These are phyloP conservation scores for Fusarium sp. DNA, from an alignment of 2,329 filamentous ascomycete genomes.

Conservation along the genomic window DNA sequence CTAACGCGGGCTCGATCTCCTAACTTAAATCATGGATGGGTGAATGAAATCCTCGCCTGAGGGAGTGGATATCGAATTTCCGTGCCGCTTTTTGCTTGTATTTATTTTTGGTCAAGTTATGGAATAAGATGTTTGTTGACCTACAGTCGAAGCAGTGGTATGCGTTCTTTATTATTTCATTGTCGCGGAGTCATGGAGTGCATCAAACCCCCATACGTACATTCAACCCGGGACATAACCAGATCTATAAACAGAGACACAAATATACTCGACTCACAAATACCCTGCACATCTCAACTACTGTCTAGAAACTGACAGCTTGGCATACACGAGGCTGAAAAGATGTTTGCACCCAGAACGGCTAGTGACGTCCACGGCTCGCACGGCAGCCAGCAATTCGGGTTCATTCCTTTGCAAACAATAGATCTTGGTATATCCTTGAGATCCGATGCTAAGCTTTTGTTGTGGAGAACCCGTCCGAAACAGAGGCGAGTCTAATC, in stretches of 20 bases:
- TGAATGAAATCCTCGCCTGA: conserved; percentile 22
- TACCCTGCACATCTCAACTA: not conserved
- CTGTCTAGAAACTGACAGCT: conserved; percentile 10
- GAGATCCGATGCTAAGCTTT: conserved; percentile 39
- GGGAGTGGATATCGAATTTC: conserved; percentile 31
- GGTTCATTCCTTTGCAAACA: not conserved
- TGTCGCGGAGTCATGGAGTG: not conserved
- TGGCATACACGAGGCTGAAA: conserved; percentile 8
- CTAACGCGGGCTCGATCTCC: conserved; percentile 29
- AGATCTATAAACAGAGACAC: conserved; percentile 17
- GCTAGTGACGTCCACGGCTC: not conserved
- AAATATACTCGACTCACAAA: not conserved
- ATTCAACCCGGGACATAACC: not conserved
- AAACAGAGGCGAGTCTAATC: conserved; percentile 33
- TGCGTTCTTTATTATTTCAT: not conserved
- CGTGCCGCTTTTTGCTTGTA: conserved; percentile 13
- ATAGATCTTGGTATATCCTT: conserved; percentile 1
- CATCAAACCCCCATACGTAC: not conserved
- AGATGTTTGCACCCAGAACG: not conserved
- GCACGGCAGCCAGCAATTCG: not conserved
- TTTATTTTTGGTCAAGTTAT: not conserved
- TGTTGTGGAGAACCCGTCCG: conserved; percentile 39
- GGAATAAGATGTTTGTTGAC: not conserved
- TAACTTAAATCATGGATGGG: conserved; percentile 2
- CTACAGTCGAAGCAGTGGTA: not conserved